phyloP scores from a whole-genome alignment of 2,329 filamentous ascomycete species.

The Paraconiothyrium sp. region DNA sequence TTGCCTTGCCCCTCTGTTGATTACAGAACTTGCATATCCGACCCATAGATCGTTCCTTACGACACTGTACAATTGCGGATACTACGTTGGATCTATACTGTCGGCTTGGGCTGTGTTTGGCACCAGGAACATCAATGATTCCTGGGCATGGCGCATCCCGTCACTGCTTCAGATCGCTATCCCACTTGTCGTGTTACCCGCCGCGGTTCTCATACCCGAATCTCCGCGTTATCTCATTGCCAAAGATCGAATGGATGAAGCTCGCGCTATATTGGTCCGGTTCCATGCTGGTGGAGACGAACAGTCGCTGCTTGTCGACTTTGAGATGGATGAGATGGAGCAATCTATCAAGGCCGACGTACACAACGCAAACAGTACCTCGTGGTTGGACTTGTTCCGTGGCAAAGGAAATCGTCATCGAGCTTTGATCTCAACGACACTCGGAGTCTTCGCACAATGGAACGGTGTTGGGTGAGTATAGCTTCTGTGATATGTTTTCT shows the following conservation, averaged over 20 bases:
- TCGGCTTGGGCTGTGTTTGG: conserved; percentile 57
- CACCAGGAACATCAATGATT: conserved; percentile 48
- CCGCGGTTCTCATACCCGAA: conserved; percentile 50
- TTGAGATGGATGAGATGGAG: background rate
- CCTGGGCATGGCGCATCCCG: conserved; percentile 57
- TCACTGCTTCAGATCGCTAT: conserved; percentile 50
- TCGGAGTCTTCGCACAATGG: conserved; percentile 49
- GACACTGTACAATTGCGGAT: too few species aligned
- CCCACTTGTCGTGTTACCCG: conserved; percentile 45
- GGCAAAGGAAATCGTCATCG: conserved; percentile 47
- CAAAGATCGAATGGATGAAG: conserved; percentile 44
- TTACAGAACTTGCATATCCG: too few species aligned
- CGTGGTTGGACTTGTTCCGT: conserved; percentile 21
- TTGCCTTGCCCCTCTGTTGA: too few species aligned
- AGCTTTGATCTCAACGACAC: conserved; percentile 46
- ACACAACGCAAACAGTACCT: conserved; percentile 21
- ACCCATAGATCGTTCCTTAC: too few species aligned
- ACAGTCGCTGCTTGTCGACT: too few species aligned
- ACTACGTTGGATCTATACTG: conserved; percentile 27
- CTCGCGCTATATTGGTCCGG: background rate
- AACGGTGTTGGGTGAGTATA: conserved; percentile 40
- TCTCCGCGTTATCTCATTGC: conserved; percentile 58
- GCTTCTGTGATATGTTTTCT: too few species aligned
- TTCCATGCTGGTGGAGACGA: conserved; percentile 9
- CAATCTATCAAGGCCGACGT: conserved; percentile 1